A percentile compares a stretch with the other conserved stretches of the same genome.
Conservation (phyloP, 257 asterid species). For the Lithospermum erythrorhizon region DNA sequence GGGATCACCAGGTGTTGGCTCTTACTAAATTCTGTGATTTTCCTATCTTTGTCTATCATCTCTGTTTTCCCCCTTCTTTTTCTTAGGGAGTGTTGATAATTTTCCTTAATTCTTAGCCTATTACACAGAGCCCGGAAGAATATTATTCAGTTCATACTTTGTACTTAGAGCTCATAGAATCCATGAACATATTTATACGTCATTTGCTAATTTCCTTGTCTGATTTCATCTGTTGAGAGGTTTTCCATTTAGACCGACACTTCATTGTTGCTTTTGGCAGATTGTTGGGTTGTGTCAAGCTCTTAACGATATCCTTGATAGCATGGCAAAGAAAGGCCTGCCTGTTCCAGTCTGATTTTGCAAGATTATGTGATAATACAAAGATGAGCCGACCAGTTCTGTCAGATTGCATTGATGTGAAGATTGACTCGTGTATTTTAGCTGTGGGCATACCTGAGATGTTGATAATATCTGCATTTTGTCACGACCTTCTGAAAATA, state of each 20-base stretch:
- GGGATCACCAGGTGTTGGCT: conserved; percentile 89
- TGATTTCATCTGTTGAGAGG: neutral
- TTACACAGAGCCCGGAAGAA: neutral
- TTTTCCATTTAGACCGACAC: conserved; percentile 7
- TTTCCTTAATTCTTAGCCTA: neutral
- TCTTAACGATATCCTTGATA: conserved; percentile 76
- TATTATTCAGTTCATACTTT: too few relatives aligned
- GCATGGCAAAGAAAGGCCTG: conserved; percentile 95
- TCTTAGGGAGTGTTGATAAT: neutral
- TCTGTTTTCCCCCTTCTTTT: too few relatives aligned
- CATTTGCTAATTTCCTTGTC: neutral
- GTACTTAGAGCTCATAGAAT: too few relatives aligned
- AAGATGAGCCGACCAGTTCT: neutral
- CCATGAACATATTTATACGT: too few relatives aligned
- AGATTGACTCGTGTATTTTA: neutral
- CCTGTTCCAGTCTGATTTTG: conserved; percentile 55
- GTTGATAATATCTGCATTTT: neutral
- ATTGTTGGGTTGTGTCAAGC: conserved; percentile 91
- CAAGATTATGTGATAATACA: neutral
- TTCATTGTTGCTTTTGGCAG: conserved; percentile 27
- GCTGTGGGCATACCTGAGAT: neutral
- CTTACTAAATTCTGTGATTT: neutral
- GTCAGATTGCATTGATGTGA: neutral
- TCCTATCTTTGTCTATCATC: neutral
- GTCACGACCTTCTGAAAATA: neutral